These are phyloP conservation scores for Discostella stelligeroides DNA, from an alignment of 108 stramenopile species.

Conservation along the genomic window DNA sequence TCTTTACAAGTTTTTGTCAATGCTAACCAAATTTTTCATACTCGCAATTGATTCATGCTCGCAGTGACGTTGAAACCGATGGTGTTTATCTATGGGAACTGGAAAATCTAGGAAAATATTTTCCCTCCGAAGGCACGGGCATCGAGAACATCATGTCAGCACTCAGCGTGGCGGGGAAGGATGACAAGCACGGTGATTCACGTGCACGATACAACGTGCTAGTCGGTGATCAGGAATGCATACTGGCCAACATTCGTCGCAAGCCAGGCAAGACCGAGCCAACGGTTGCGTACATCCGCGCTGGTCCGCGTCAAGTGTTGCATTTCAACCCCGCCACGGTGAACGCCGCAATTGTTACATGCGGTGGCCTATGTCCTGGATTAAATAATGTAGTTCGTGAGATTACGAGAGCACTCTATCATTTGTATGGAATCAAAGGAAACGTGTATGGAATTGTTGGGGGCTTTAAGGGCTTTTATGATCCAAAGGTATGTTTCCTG, in stretches of 20 bases:
- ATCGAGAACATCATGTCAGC: conserved; percentile 37
- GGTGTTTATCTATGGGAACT: conserved; percentile 81
- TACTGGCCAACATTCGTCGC: conserved; percentile 83
- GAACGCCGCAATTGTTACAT: conserved; percentile 97
- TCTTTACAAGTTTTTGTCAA: too few relatives aligned
- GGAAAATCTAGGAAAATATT: conserved; percentile 73
- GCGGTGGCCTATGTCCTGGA: conserved; percentile 97
- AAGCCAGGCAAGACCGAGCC: conserved; percentile 55
- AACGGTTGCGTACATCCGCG: conserved; percentile 80
- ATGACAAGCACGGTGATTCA: conserved; percentile 19
- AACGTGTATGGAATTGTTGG: conserved; percentile 91
- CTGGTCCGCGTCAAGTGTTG: conserved; percentile 80
- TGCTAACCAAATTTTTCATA: too few relatives aligned
- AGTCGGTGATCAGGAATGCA: conserved; percentile 82
- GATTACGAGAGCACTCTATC: conserved; percentile 78
- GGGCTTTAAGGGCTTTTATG: conserved; percentile 91
- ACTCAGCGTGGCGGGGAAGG: conserved; percentile 14
- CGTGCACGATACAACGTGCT: conserved; percentile 78
- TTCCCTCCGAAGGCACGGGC: conserved; percentile 50
- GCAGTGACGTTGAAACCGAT: conserved; percentile 52
- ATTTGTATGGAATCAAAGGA: conserved; percentile 83
- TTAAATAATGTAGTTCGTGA: conserved; percentile 97
- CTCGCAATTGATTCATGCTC: background rate
- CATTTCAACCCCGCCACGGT: conserved; percentile 92
- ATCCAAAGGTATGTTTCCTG: conserved; percentile 36